Conservation (phyloP, 768 basidiomycete genomes). For the Kwoniella europaea region DNA sequence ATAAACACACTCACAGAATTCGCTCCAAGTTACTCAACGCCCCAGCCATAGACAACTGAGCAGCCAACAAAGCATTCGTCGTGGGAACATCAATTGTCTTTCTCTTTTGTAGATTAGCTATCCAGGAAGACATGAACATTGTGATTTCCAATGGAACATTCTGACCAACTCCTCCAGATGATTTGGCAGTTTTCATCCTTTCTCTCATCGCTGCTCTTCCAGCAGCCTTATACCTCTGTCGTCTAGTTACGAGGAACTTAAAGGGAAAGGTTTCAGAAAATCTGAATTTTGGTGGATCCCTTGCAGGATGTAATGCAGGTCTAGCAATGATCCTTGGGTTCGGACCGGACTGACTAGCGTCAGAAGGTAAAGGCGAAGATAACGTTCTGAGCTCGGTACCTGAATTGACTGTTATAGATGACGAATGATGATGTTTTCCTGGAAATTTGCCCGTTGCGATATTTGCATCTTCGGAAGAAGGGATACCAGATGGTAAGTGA, state of each 20-base stretch:
- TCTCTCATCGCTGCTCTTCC: slow-evolving; percentile 25
- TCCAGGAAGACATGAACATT: slow-evolving; percentile 51
- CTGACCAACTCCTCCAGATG: slow-evolving; percentile 40
- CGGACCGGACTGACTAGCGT: not conserved
- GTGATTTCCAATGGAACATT: slow-evolving; percentile 53
- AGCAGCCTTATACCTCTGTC: slow-evolving; percentile 30
- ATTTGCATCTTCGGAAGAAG: slow-evolving; percentile 36
- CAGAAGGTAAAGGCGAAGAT: not conserved
- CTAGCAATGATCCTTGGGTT: not conserved
- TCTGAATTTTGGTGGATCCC: slow-evolving; percentile 44
- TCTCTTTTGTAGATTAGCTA: slow-evolving; percentile 44
- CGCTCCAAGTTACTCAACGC: slow-evolving; percentile 48
- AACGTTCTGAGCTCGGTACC: slow-evolving; percentile 1
- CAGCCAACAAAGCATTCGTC: slow-evolving; percentile 44
- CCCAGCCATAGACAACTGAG: slow-evolving; percentile 43
- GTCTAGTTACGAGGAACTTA: slow-evolving; percentile 25
- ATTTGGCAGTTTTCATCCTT: slow-evolving; percentile 12
- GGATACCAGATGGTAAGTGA: slow-evolving; percentile 44
- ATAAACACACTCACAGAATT: slow-evolving; percentile 46
- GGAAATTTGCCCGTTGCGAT: slow-evolving; percentile 23
- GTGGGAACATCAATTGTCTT: slow-evolving; percentile 54
- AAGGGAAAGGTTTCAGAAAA: slow-evolving; percentile 41
- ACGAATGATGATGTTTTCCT: slow-evolving; percentile 21
- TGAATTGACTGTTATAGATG: slow-evolving; percentile 11
- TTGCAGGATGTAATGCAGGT: slow-evolving; percentile 39